Conservation (phyloP, 352 stramenopile genomes). For the Phytopythium cucurbitacearum region DNA sequence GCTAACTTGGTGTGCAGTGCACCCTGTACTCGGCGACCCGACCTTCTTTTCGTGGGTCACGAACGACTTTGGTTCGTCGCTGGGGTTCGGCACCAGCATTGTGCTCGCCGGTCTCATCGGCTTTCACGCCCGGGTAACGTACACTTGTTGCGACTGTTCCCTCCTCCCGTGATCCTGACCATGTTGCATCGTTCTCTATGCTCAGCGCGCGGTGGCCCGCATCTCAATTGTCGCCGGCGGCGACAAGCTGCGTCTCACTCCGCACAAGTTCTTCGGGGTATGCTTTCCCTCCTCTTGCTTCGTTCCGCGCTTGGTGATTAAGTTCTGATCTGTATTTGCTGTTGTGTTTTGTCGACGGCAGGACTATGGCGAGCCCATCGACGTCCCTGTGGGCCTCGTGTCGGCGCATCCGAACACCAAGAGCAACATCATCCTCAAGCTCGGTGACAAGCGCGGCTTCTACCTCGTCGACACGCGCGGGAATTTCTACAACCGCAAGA, state of each 20-base stretch:
- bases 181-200: slow-evolving; percentile 4
- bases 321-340: slow-evolving; percentile 1
- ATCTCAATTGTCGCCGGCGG: slow-evolving; percentile 75
- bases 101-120: slow-evolving; percentile 70
- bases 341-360: slow-evolving; percentile 11
- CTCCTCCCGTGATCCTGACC: neutral
- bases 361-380: slow-evolving; percentile 57
- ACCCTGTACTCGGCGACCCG: slow-evolving; percentile 56
- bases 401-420: slow-evolving; percentile 79
- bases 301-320: neutral
- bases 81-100: slow-evolving; percentile 83
- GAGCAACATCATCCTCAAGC: slow-evolving; percentile 86
- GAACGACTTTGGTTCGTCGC: slow-evolving; percentile 68
- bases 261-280: slow-evolving; percentile 88
- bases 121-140: slow-evolving; percentile 69
- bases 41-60: slow-evolving; percentile 80
- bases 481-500: slow-evolving; percentile 85
- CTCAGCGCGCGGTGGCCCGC: slow-evolving; percentile 65
- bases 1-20: slow-evolving; percentile 25
- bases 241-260: slow-evolving; percentile 81
- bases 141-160: neutral
- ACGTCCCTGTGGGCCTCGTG: slow-evolving; percentile 63
- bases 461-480: slow-evolving; percentile 77
- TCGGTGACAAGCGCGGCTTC: slow-evolving; percentile 66
- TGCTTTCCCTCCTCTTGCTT: slow-evolving; percentile 1